Evolutionary conservation across 805 yeast species (phyloP).

Genomic region (Yamadazyma philogaea): DNA sequence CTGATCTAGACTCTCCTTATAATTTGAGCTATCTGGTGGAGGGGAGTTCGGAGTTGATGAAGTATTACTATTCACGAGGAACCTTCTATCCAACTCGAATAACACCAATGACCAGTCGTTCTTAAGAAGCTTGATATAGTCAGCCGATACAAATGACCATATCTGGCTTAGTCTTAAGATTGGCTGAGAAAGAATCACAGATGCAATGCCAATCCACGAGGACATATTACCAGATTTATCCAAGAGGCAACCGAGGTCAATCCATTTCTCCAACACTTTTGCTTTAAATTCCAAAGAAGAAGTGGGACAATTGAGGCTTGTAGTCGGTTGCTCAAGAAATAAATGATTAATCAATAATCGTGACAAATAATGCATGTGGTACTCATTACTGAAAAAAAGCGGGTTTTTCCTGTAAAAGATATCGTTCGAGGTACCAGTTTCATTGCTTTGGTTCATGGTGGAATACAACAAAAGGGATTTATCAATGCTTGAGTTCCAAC

Average conservation of each 20-base stretch:
- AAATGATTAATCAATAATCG: constrained; percentile 67
- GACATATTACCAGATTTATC: constrained; percentile 89
- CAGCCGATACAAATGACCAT: constrained; percentile 70
- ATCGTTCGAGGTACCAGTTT: constrained; percentile 17
- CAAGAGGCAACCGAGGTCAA: constrained; percentile 71
- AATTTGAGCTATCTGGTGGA: neutral
- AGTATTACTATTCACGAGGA: constrained; percentile 38
- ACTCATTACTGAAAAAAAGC: constrained; percentile 63
- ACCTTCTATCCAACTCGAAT: constrained; percentile 79
- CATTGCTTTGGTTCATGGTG: constrained; percentile 27
- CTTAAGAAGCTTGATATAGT: constrained; percentile 56
- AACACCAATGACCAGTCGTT: constrained; percentile 92
- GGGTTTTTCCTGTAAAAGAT: constrained; percentile 61
- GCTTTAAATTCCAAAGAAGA: constrained; percentile 50
- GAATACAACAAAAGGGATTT: constrained; percentile 67
- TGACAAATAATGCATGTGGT: constrained; percentile 75
- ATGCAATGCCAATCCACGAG: constrained; percentile 88
- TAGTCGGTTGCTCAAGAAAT: constrained; percentile 46
- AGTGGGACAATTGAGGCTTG: constrained; percentile 14
- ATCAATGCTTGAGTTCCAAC: constrained; percentile 81
- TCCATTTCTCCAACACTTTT: constrained; percentile 73
- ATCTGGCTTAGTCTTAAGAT: constrained; percentile 67
- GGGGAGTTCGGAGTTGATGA: constrained; percentile 11
- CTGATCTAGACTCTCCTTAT: constrained; percentile 1
- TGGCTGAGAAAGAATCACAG: constrained; percentile 78